Evolutionary conservation across 768 basidiomycete genomes (phyloP).

Genomic region (Mycena epipterygia): DNA sequence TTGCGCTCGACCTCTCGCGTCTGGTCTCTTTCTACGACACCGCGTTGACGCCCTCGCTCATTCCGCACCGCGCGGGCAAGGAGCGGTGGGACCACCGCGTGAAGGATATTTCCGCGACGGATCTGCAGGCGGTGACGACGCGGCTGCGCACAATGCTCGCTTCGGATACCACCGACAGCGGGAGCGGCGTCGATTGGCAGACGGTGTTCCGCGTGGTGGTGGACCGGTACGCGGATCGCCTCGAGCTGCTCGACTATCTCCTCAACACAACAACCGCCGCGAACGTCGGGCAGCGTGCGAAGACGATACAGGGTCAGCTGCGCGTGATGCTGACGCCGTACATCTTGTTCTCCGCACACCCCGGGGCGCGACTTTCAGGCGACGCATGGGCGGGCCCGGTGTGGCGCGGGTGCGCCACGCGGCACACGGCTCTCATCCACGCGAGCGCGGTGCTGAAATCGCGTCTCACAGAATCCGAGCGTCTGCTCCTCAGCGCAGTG

Average conservation of each 20-base stretch:
- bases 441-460: background rate
- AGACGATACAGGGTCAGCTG: slow-evolving; percentile 12
- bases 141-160: slow-evolving; percentile 33
- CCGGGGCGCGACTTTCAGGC: background rate
- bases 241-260: slow-evolving; percentile 44
- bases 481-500: slow-evolving; percentile 39
- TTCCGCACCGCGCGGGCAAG: slow-evolving; percentile 37
- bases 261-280: slow-evolving; percentile 21
- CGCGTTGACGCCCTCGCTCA: slow-evolving; percentile 45
- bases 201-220: slow-evolving; percentile 45
- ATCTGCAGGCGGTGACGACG: slow-evolving; percentile 29
- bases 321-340: slow-evolving; percentile 31
- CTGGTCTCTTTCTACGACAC: slow-evolving; percentile 55
- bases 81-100: slow-evolving; percentile 50
- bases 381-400: slow-evolving; percentile 46
- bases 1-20: slow-evolving; percentile 49
- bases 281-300: background rate
- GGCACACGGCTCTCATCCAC: slow-evolving; percentile 8
- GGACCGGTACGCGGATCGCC: slow-evolving; percentile 48
- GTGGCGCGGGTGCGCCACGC: slow-evolving; percentile 46
- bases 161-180: background rate
- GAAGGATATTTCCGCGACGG: slow-evolving; percentile 40
- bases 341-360: slow-evolving; percentile 1
- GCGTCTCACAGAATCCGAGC: slow-evolving; percentile 46
- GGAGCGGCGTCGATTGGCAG: slow-evolving; percentile 51